Conservation (phyloP, 2,329 filamentous ascomycete species). For the Magnaporthales sp. region DNA sequence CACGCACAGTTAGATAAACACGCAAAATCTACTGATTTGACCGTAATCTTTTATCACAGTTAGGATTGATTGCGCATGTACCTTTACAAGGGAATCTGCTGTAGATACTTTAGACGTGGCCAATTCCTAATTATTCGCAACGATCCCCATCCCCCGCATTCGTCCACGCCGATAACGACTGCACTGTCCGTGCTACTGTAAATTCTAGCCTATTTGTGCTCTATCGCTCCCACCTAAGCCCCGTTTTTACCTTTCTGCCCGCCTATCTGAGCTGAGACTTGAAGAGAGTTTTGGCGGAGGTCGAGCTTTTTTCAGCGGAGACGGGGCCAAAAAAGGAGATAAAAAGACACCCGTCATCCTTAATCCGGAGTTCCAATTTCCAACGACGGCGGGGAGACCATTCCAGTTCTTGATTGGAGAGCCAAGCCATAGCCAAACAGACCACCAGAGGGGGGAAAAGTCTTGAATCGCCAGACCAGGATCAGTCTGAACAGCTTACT, state of each 20-base stretch:
- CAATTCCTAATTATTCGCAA: background rate
- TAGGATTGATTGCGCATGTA: background rate
- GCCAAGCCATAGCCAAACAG: background rate
- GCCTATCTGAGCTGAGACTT: background rate
- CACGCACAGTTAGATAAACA: background rate
- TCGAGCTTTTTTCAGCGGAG: background rate
- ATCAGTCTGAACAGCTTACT: background rate
- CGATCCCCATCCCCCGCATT: background rate
- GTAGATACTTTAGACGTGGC: background rate
- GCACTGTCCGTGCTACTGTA: background rate
- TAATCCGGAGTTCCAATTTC: background rate
- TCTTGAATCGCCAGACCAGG: background rate
- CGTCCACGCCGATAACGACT: background rate
- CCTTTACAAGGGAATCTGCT: background rate
- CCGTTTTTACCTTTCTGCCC: background rate
- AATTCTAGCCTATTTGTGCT: background rate
- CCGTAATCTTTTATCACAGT: background rate
- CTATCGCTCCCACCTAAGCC: background rate
- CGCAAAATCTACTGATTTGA: background rate
- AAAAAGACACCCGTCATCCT: background rate
- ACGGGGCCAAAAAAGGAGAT: background rate
- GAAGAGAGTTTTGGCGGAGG: background rate
- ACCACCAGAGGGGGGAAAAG: background rate
- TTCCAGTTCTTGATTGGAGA: background rate
- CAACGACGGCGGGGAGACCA: background rate